phyloP scores from a whole-genome alignment of 176 grass and related monocot genomes.

The Aegilops umbellulata region DNA sequence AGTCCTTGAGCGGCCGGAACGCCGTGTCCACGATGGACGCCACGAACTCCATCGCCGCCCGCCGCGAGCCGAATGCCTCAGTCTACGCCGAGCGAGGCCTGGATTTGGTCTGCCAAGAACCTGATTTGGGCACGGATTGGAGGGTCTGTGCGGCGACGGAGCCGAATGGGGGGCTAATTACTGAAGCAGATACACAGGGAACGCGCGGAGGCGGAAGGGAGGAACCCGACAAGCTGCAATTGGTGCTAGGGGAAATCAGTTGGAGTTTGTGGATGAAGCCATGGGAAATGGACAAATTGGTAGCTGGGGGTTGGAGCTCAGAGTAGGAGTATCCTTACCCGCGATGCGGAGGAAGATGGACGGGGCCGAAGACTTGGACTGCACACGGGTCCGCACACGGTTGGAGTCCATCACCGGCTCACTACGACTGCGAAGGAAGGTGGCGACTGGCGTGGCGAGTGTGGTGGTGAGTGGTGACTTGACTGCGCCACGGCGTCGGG shows the following conservation, averaged over 20 bases:
- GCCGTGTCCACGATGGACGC: constrained; percentile 67
- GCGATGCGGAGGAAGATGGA: not conserved
- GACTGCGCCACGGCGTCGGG: not conserved
- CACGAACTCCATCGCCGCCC: constrained; percentile 66
- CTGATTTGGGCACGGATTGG: not conserved
- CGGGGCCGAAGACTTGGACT: not conserved
- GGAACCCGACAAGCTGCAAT: constrained; percentile 10
- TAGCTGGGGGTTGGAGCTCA: not conserved
- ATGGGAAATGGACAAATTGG: constrained; percentile 12
- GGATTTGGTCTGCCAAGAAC: not conserved
- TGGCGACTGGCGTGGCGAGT: too few relatives aligned
- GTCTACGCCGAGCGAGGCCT: not conserved
- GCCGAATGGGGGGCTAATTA: not conserved
- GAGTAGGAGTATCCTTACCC: not conserved
- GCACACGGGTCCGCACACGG: too few relatives aligned
- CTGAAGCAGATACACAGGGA: too few relatives aligned
- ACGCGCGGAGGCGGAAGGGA: not conserved
- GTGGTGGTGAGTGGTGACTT: not conserved
- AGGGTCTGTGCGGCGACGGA: not conserved
- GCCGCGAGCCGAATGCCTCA: not conserved
- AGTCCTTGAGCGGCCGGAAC: constrained; percentile 76
- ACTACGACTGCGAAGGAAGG: not conserved
- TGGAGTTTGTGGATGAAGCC: not conserved
- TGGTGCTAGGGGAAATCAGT: not conserved
- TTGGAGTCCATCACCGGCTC: not conserved